Base-by-base conservation (phyloP, 345 rosid species). In the Rhizophora mangle region DNA sequence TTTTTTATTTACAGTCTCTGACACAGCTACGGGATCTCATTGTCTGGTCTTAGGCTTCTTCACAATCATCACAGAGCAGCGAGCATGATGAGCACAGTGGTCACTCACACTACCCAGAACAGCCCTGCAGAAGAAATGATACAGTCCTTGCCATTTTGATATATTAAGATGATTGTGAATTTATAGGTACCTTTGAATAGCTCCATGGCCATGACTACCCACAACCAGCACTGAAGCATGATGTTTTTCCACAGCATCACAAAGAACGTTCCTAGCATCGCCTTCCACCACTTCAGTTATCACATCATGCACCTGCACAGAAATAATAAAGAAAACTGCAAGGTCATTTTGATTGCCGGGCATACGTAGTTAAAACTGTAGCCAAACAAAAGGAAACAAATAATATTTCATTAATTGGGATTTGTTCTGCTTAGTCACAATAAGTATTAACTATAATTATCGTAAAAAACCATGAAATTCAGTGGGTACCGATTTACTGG, bases 151-250 rank as follows among this genome's bases (percentile, higher is more conserved):
- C 10, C 37, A 34, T 34, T 34, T 34, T 34, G 37, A 34, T 1
- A 34, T 34, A 34, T 34, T 7, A 4, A 54, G 8, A 21, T n/a
- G 58, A 8, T 24, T 8, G 1, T n/a, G 58, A 21, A 11, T 20
- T 54, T 54, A 54, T 54, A n/a, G 26, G 26, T 63, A 88, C 99
- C 98, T 90, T 81, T 92, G 92, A 64, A 95, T 86, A 65, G 94
- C 89, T 79, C 99, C 99, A 78, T 95, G 86, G 20, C 99, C 99
- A 78, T 92, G 99, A 72, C 89, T 95, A 54, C 99, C 99, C 19
- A 92, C 93, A 55, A 85, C 98, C 60, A 95, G 86, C n/a, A 92
- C 56, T 6, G 97, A 83, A 72, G 99, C 98, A 31, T 85, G 89
- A 79, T 92, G 90, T 67, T 69, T 90, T 6, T 95, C 98, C n/a